Evolutionary conservation across 176 grass and related monocot genomes (phyloP).

Genomic region (Hyparrhenia diplandra): DNA sequence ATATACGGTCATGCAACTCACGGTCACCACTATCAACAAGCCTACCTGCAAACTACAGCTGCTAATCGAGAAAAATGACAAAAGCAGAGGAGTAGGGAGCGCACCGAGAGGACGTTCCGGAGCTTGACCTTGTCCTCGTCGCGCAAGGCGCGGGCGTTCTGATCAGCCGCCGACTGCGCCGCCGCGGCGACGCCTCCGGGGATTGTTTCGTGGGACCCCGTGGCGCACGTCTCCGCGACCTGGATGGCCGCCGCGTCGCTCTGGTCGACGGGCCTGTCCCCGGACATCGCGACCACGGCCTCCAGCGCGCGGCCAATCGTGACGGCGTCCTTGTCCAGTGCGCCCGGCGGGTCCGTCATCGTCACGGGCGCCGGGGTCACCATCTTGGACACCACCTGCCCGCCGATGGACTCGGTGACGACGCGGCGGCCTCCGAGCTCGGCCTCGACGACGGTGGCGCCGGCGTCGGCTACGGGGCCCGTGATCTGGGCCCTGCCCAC

Average conservation of each 20-base stretch:
- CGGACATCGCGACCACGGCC: neutral
- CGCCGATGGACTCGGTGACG: conserved; percentile 56
- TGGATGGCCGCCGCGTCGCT: conserved; percentile 58
- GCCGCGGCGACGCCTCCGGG: conserved; percentile 29
- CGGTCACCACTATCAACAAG: too few relatives aligned
- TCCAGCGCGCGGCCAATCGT: conserved; percentile 17
- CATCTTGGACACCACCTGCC: conserved; percentile 38
- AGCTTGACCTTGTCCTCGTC: conserved; percentile 54
- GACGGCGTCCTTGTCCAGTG: neutral
- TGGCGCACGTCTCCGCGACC: conserved; percentile 51
- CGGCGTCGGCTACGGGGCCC: neutral
- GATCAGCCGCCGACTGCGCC: conserved; percentile 35
- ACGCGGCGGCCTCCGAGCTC: conserved; percentile 37
- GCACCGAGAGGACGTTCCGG: conserved; percentile 53
- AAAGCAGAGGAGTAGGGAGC: neutral
- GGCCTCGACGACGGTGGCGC: conserved; percentile 44
- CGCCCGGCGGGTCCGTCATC: neutral
- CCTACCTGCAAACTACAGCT: neutral
- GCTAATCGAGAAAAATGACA: neutral
- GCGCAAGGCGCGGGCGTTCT: conserved; percentile 20
- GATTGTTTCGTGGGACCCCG: conserved; percentile 6
- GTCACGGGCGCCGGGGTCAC: conserved; percentile 1
- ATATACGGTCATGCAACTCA: neutral
- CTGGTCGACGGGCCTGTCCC: neutral
- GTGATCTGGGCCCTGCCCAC: conserved; percentile 32